These are phyloP conservation scores for Hypoxylon sp. DNA, from an alignment of 2,329 filamentous ascomycete genomes.

Conservation along the genomic window DNA sequence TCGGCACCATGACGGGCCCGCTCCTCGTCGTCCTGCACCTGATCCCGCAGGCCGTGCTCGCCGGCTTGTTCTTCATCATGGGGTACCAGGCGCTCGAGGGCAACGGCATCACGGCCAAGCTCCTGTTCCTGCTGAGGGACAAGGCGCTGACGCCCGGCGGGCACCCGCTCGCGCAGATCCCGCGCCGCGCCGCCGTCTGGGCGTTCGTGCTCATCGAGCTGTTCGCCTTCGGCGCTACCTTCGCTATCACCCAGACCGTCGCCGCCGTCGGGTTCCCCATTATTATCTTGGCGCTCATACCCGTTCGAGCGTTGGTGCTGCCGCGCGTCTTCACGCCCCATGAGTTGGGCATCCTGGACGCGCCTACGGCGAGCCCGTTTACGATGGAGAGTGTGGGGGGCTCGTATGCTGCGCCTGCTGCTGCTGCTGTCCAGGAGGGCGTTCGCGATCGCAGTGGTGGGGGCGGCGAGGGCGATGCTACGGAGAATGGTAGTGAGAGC, in stretches of 20 bases:
- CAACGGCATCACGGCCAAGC: slow-evolving; percentile 83
- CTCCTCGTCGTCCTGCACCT: slow-evolving; percentile 81
- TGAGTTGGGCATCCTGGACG: slow-evolving; percentile 76
- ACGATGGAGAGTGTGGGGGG: slow-evolving; percentile 84
- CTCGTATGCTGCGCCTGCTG: slow-evolving; percentile 62
- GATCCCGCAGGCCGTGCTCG: slow-evolving; percentile 84
- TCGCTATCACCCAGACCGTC: slow-evolving; percentile 86
- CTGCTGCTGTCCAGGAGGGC: slow-evolving; percentile 24
- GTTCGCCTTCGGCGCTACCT: slow-evolving; percentile 80
- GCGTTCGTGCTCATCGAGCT: slow-evolving; percentile 78
- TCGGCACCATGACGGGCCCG: slow-evolving; percentile 84
- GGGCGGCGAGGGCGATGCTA: slow-evolving; percentile 8
- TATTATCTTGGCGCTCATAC: slow-evolving; percentile 78
- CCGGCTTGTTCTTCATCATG: slow-evolving; percentile 89
- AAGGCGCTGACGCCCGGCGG: slow-evolving; percentile 69
- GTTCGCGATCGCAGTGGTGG: neutral
- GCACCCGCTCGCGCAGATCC: slow-evolving; percentile 73
- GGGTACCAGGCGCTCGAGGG: slow-evolving; percentile 81
- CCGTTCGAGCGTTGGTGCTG: slow-evolving; percentile 74
- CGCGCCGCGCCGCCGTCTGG: slow-evolving; percentile 78
- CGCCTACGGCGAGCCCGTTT: slow-evolving; percentile 80
- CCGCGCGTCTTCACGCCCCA: slow-evolving; percentile 71
- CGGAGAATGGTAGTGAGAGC: slow-evolving; percentile 10
- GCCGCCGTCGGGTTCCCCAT: slow-evolving; percentile 86
- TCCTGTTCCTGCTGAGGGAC: slow-evolving; percentile 79